Conservation (phyloP, 83 land plant species). For the Diphasiastrum complanatum region DNA sequence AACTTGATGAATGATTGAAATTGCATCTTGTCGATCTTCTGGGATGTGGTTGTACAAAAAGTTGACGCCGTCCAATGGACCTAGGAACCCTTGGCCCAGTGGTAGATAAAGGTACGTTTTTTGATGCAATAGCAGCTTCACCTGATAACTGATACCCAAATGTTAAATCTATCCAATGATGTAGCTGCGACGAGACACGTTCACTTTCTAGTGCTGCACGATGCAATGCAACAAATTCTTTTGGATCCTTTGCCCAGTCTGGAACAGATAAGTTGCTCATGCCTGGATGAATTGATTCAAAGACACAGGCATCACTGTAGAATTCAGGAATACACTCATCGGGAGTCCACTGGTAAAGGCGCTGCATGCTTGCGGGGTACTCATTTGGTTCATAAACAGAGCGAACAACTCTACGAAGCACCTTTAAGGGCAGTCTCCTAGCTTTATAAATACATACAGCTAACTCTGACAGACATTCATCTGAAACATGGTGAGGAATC, state of each 20-base stretch:
- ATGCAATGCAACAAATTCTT: conserved; percentile 75
- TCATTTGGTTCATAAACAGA: conserved; percentile 97
- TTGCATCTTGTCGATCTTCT: conserved; percentile 19
- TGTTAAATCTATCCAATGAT: conserved; percentile 92
- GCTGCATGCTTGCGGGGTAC: conserved; percentile 88
- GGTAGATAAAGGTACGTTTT: conserved; percentile 73
- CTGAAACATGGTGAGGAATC: conserved; percentile 90
- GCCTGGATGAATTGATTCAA: conserved; percentile 63
- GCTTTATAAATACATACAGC: conserved; percentile 98
- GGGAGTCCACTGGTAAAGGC: conserved; percentile 96
- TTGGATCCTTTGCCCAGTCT: conserved; percentile 64
- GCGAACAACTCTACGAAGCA: conserved; percentile 78
- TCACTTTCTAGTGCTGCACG: conserved; percentile 73
- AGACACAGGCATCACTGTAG: conserved; percentile 73
- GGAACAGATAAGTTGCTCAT: conserved; percentile 86
- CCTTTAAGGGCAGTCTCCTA: conserved; percentile 66
- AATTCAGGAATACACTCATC: conserved; percentile 98
- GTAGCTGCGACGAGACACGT: conserved; percentile 60
- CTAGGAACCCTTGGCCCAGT: conserved; percentile 48
- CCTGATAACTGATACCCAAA: conserved; percentile 93
- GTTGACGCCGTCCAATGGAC: conserved; percentile 72
- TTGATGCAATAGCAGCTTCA: conserved; percentile 68
- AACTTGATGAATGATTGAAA: conserved; percentile 5
- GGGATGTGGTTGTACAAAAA: conserved; percentile 76
- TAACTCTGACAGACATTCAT: conserved; percentile 91